These are phyloP conservation scores for Pueraria montana DNA, from an alignment of 306 rosid species.

Conservation along the genomic window DNA sequence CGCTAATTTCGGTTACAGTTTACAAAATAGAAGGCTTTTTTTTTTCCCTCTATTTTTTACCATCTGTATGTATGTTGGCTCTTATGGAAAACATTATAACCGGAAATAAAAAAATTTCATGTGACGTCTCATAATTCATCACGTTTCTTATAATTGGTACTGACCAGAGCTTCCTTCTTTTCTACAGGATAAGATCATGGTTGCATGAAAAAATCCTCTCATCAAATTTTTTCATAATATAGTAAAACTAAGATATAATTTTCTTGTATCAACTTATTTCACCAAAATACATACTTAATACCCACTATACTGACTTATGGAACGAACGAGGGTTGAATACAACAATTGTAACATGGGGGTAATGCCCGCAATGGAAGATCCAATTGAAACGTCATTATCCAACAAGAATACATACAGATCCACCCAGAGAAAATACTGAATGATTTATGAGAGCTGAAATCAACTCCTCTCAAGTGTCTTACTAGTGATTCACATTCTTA, in stretches of 20 bases:
- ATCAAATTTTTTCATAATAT: slow-evolving; percentile 15
- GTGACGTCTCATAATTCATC: not conserved
- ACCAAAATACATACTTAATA: slow-evolving; percentile 43
- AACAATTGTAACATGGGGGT: slow-evolving; percentile 40
- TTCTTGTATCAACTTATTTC: slow-evolving; percentile 46
- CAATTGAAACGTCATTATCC: slow-evolving; percentile 44
- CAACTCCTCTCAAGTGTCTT: slow-evolving; percentile 45
- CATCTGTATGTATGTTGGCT: too few species aligned
- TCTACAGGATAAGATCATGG: not conserved
- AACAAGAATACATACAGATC: slow-evolving; percentile 42
- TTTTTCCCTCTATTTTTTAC: too few species aligned
- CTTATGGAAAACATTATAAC: too few species aligned
- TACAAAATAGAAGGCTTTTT: too few species aligned
- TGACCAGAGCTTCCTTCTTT: not conserved
- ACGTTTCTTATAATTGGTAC: not conserved
- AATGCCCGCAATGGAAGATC: slow-evolving; percentile 41
- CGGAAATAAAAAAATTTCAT: not conserved
- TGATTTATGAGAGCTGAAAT: slow-evolving; percentile 48
- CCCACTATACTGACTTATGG: slow-evolving; percentile 34
- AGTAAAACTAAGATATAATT: not conserved
- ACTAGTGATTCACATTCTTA: slow-evolving; percentile 36
- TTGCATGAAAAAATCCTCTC: not conserved
- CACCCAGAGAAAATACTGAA: slow-evolving; percentile 41
- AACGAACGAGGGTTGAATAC: slow-evolving; percentile 46
- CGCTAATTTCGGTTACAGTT: too few species aligned